Evolutionary conservation across 2,329 filamentous ascomycete species (phyloP).

Genomic region (Diplodia seriata): DNA sequence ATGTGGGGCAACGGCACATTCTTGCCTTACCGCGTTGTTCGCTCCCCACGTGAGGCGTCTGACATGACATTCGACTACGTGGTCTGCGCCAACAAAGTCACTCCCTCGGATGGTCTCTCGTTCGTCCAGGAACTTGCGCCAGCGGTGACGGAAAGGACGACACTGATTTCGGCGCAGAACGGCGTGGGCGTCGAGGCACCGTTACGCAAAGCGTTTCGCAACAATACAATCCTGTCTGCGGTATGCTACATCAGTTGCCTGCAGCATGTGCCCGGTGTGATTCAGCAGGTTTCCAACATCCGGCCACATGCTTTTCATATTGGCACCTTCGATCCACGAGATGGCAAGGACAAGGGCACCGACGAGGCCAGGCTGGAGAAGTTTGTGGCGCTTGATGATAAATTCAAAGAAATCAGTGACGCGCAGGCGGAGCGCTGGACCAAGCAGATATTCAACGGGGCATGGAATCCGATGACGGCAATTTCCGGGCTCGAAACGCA

Average conservation of each 20-base stretch:
- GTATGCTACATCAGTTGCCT: conserved; percentile 38
- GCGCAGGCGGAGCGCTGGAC: conserved; percentile 37
- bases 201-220: conserved; percentile 34
- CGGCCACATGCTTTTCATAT: conserved; percentile 36
- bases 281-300: conserved; percentile 36
- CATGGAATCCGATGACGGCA: conserved; percentile 37
- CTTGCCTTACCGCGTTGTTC: conserved; percentile 35
- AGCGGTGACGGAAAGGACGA: conserved; percentile 34
- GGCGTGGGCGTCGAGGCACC: conserved; percentile 38
- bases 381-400: conserved; percentile 35
- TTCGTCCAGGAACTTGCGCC: conserved; percentile 34
- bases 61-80: conserved; percentile 37
- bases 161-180: conserved; percentile 38
- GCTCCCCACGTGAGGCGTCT: conserved; percentile 22
- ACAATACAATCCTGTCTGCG: conserved; percentile 37
- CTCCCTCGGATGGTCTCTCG: conserved; percentile 30
- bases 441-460: conserved; percentile 38
- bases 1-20: conserved; percentile 38
- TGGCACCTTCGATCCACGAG: conserved; percentile 26
- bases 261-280: conserved; percentile 35
- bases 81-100: conserved; percentile 39
- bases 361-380: conserved; percentile 30
- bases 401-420: conserved; percentile 35
- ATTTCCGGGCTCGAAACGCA: conserved; percentile 37
- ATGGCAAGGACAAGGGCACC: background rate